Evolutionary conservation across 352 stramenopile genomes (phyloP).

Genomic region (Phytophthora pistaciae): DNA sequence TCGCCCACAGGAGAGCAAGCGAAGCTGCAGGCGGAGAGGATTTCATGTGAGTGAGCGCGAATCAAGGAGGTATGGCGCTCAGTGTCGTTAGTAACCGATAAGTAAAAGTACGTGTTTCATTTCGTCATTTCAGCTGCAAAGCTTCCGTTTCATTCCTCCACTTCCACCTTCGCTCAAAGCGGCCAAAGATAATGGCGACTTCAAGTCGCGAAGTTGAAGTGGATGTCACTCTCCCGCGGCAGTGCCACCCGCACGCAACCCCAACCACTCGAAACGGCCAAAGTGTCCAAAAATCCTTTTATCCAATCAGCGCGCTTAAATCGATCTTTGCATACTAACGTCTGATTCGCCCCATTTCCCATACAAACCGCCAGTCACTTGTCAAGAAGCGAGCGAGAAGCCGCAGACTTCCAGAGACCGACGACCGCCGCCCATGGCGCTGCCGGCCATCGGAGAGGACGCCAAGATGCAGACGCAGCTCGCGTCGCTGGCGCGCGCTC

Average conservation of each 20-base stretch:
- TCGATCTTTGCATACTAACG: not conserved
- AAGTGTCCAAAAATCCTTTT: not conserved
- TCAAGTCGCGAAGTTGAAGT: not conserved
- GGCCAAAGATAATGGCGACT: too few species aligned
- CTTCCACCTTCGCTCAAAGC: too few species aligned
- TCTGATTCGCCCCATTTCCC: conserved; percentile 23
- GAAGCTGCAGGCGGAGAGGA: too few species aligned
- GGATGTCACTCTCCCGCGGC: not conserved
- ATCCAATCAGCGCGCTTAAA: conserved; percentile 2
- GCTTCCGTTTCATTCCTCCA: too few species aligned
- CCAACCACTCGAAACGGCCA: not conserved
- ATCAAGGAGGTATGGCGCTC: too few species aligned
- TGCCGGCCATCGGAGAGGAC: conserved; percentile 65
- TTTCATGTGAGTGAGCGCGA: too few species aligned
- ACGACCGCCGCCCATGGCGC: conserved; percentile 19
- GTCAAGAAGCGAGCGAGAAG: conserved; percentile 17
- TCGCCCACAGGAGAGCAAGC: too few species aligned
- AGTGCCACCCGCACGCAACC: not conserved
- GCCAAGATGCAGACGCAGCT: conserved; percentile 35
- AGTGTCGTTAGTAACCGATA: too few species aligned
- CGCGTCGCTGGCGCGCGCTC: conserved; percentile 9
- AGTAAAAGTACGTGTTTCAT: too few species aligned
- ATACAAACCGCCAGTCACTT: not conserved
- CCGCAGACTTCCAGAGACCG: conserved; percentile 11
- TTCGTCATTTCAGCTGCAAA: too few species aligned